Base-by-base conservation (phyloP, 225 moss, liverwort and hornwort species). In the Asterella californica region DNA sequence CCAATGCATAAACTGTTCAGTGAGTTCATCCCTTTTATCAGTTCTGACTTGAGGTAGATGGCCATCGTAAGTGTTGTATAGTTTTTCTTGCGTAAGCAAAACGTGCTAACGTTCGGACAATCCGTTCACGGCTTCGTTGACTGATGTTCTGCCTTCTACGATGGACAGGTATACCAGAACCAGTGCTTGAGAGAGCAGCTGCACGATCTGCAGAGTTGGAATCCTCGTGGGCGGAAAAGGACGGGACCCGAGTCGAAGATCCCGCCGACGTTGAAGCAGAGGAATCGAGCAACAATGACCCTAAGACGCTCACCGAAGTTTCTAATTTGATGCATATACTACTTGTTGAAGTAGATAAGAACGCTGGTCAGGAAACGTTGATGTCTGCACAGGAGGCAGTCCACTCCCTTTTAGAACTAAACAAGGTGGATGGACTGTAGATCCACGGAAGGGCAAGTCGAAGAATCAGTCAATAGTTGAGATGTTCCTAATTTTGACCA, bases 201-300 rank as follows among this genome's bases (percentile, higher is more conserved):
- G 81, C 76, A 45, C 83, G 92, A 79, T 91, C 96, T 47, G 85
- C 89, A 83, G 92, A 96, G 84, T 90, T 96, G 79, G 96, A 96
- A 81, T 75, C 76, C 15, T 72, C 88, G 52, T 92, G 91, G 83
- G 91, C 87, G 71, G 57, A 87, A 73, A 86, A 78, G 52, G 82
- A 79, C 29, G 72, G 11, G 36, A 71, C 1, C 49, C 52, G 37
- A 30, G 15, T 9, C 27, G 68, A 32, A 69, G 78, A 0, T 48
- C 4, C 21, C 9, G 47, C 46, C 15, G 52, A 67, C 46, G 32
- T 29, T 7, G 48, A 65, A 78, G 25, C n/a, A 38, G 21, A 36
- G 19, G 64, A 65, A 14, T 46, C 32, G 45, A 64, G 46, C 36
- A 25, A 54, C 71, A 15, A 6, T 3, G 77, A 79, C 9, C 75